phyloP scores from a whole-genome alignment of 306 rosid genomes.

The Argentina anserina region DNA sequence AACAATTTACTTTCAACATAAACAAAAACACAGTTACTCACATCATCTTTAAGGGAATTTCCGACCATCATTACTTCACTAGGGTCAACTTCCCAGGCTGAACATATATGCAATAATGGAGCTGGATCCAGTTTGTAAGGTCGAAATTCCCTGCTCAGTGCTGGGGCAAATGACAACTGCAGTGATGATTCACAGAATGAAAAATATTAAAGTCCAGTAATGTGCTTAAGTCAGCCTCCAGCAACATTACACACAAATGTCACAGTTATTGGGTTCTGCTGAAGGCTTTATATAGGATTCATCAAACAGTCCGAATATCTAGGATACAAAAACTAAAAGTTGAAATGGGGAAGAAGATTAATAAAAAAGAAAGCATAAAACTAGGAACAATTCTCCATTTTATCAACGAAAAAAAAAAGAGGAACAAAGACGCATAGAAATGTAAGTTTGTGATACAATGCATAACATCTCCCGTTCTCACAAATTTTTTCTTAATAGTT shows the following conservation, averaged over 20 bases:
- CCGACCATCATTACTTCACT: conserved; percentile 90
- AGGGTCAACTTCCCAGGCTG: conserved; percentile 81
- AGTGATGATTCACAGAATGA: conserved; percentile 21
- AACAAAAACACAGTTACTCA: conserved; percentile 30
- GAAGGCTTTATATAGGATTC: neutral
- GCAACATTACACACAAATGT: neutral
- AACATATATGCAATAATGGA: conserved; percentile 81
- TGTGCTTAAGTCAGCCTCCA: neutral
- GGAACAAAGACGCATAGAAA: neutral
- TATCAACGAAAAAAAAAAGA: too few relatives aligned
- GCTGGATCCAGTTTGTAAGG: conserved; percentile 91
- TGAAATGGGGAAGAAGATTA: neutral
- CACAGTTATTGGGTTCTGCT: neutral
- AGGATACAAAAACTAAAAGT: neutral
- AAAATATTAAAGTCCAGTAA: neutral
- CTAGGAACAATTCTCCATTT: neutral
- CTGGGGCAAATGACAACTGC: conserved; percentile 84
- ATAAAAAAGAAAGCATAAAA: neutral
- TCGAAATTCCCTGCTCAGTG: conserved; percentile 80
- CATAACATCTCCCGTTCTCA: neutral
- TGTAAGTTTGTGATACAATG: neutral
- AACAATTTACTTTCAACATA: neutral
- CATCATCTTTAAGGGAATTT: conserved; percentile 93
- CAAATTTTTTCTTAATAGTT: neutral
- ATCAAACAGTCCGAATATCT: neutral